These are phyloP conservation scores for Tolypocladium amazonense DNA, from an alignment of 2,329 filamentous ascomycete genomes.

Conservation along the genomic window DNA sequence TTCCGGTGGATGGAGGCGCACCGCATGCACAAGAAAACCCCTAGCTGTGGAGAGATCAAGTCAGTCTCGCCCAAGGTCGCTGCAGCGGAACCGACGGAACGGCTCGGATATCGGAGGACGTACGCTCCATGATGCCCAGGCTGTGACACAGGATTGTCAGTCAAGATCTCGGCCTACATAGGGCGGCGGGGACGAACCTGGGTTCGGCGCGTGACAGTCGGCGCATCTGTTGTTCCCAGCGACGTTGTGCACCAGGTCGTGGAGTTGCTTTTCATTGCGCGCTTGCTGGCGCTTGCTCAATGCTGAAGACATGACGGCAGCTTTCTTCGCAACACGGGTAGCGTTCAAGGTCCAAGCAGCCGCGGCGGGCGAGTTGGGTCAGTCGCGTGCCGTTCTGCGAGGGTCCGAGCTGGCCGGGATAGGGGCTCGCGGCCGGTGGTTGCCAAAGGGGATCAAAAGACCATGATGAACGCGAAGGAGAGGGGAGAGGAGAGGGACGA, in stretches of 20 bases:
- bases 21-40: conserved; percentile 94
- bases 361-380: not conserved
- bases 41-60: conserved; percentile 51
- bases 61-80: conserved; percentile 1
- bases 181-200: conserved; percentile 49
- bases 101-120: conserved; percentile 21
- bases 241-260: conserved; percentile 74
- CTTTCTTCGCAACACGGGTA: not conserved
- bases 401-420: not conserved
- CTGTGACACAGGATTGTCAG: conserved; percentile 30
- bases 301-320: conserved; percentile 51
- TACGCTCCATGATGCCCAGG: conserved; percentile 97
- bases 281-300: conserved; percentile 95
- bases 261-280: conserved; percentile 86
- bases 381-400: not conserved
- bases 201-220: conserved; percentile 84
- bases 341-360: not conserved
- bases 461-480: conserved; percentile 1
- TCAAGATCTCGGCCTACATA: not conserved
- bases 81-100: not conserved
- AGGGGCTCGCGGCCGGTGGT: not conserved
- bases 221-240: conserved; percentile 90
- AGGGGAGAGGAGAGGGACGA: not conserved
- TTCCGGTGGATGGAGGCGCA: conserved; percentile 94
- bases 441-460: conserved; percentile 5